These are phyloP conservation scores for Tolypocladium amazonense DNA, from an alignment of 2,329 filamentous ascomycete species.

Conservation along the genomic window DNA sequence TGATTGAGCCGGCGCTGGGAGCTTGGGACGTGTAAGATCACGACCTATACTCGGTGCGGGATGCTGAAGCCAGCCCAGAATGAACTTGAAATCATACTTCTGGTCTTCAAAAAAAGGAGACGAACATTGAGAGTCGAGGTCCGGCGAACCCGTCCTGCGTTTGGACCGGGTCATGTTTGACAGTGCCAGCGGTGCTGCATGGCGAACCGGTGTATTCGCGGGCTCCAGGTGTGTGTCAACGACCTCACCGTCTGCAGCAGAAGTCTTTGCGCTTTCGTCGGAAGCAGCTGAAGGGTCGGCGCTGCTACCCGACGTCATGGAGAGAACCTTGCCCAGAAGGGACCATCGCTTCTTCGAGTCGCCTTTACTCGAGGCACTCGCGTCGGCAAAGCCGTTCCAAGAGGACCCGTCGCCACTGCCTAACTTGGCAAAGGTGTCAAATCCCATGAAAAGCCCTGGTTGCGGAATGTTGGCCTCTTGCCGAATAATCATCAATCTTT, in stretches of 20 bases:
- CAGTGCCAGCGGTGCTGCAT: background rate
- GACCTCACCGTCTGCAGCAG: background rate
- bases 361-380: conserved; percentile 14
- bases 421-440: conserved; percentile 32
- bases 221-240: conserved; percentile 33
- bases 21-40: conserved; percentile 54
- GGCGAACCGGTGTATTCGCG: conserved; percentile 18
- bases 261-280: background rate
- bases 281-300: background rate
- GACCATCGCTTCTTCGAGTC: conserved; percentile 52
- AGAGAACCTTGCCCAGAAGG: conserved; percentile 52
- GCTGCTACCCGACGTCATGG: conserved; percentile 17
- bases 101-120: conserved; percentile 43
- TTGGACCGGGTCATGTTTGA: conserved; percentile 10
- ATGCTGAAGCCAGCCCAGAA: conserved; percentile 54
- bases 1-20: conserved; percentile 61
- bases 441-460: conserved; percentile 36
- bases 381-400: conserved; percentile 14
- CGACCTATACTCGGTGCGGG: conserved; percentile 46
- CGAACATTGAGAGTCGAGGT: conserved; percentile 43
- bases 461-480: conserved; percentile 51
- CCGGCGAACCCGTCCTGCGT: conserved; percentile 28
- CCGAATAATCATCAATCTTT: conserved; percentile 79
- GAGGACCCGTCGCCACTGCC: conserved; percentile 11
- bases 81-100: conserved; percentile 64